These are phyloP conservation scores for Colletotrichum siamense DNA, from an alignment of 2,329 filamentous ascomycete genomes.

Conservation along the genomic window DNA sequence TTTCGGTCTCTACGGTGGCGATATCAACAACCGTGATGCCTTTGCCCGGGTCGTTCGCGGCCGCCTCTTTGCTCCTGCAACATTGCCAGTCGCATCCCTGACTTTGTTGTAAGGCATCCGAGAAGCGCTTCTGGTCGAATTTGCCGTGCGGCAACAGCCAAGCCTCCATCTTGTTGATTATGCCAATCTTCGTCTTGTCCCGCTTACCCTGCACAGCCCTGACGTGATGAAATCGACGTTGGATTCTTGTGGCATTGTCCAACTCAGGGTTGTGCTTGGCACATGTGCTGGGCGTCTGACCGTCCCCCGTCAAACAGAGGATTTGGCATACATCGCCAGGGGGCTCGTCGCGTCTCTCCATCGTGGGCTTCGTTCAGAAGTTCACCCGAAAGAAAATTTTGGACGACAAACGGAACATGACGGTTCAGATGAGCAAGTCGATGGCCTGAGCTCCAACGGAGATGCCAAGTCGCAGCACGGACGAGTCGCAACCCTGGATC, in stretches of 20 bases:
- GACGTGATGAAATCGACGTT: not conserved
- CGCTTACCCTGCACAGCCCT: not conserved
- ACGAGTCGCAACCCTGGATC: not conserved
- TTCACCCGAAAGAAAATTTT: not conserved
- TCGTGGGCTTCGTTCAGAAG: not conserved
- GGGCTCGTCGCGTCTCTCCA: not conserved
- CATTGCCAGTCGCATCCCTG: not conserved
- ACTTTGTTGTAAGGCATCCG: not conserved
- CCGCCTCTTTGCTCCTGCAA: not conserved
- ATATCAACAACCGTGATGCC: not conserved
- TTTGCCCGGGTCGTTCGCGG: not conserved
- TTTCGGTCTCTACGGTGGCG: accelerated
- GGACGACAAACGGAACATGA: not conserved
- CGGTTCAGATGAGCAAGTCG: not conserved
- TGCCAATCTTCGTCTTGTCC: not conserved
- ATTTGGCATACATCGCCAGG: not conserved
- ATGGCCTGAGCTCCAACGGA: not conserved
- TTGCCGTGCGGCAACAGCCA: not conserved
- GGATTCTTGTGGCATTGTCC: not conserved
- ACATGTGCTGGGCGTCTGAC: not conserved
- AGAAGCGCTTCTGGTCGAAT: not conserved
- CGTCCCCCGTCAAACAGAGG: not conserved
- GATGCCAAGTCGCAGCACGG: not conserved
- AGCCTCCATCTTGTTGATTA: not conserved
- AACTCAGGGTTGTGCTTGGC: not conserved